Base-by-base conservation (phyloP, 2,329 filamentous ascomycete genomes). In the Fusarium burgessii region DNA sequence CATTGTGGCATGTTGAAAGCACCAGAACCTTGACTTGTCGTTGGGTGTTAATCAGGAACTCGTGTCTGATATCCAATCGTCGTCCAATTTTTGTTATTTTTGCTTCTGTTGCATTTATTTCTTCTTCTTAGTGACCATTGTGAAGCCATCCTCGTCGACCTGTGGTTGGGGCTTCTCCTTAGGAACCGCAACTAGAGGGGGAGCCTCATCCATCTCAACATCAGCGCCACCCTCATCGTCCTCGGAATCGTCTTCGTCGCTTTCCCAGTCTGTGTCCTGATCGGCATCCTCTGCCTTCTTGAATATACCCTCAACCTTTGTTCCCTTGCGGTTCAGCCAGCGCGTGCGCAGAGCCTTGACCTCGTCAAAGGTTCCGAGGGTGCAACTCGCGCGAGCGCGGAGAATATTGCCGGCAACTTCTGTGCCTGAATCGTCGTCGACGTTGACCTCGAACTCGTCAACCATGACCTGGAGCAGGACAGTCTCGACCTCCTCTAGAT, bases 401-500 rank as follows among this genome's bases (percentile, higher is more conserved):
- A 97, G 82, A 63, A 98, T 93, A 74, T 90, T 86, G 63, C 85
- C 84, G 13, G 94, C 94, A 10, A 97, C 89, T 60, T 91, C 88
- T 57, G 88, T 90, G 36, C 91, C 92, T 50, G 91, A 95, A 75
- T 94, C 95, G 80, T 99, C 96, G 77, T 98, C 96, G 32, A 98
- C 89, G 61, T 93, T 91, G 59, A 96, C 92, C 77, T 97, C 94
- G 77, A 98, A 99, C 82, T 99, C 96, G 83, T 98, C 96, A 69
- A 92, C 88, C 92, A 98, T 96, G 67, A 97, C 91, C 77, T 98
- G 93, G 49, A 97, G 85, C 50, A 98, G 85, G 55, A 97, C 90
- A 42, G 91, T 88, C 84, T 98, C 95, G 45, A 98, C 84, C 75
- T 98, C 94, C 70, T 92, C 90, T 20, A 88, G 84, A 74, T 97